Percentiles rank a stretch among this genome's conserved stretches.
phyloP scores from a whole-genome alignment of 148 eudicot species.

The Polygonum maritimum region DNA sequence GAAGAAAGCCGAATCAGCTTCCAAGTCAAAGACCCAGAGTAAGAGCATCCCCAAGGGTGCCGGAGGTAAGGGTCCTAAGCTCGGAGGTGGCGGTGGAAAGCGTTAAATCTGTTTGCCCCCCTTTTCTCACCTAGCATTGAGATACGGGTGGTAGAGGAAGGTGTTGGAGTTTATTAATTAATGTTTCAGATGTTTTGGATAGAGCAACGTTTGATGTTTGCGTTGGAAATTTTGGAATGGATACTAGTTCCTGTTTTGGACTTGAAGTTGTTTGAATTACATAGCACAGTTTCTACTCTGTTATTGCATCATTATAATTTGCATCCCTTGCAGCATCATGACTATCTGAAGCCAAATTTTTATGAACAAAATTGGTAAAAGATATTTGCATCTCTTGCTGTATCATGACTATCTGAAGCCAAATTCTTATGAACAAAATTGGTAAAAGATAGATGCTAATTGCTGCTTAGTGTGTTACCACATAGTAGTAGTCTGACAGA shows the following conservation, averaged over 20 bases:
- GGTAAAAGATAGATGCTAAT: too few relatives aligned
- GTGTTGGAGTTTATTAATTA: background rate
- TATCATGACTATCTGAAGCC: too few relatives aligned
- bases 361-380: too few relatives aligned
- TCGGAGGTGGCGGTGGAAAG: conserved; percentile 19
- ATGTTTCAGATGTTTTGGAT: background rate
- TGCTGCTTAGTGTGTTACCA: too few relatives aligned
- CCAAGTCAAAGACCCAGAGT: conserved; percentile 28
- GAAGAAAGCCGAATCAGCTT: conserved; percentile 41
- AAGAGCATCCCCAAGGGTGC: conserved; percentile 35
- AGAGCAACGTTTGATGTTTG: background rate
- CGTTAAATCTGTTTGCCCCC: background rate
- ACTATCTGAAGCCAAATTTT: too few relatives aligned
- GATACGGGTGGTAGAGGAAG: background rate
- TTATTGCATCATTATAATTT: background rate
- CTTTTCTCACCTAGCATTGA: background rate
- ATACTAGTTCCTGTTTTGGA: background rate
- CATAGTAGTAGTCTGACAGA: too few relatives aligned
- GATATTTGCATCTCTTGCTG: too few relatives aligned
- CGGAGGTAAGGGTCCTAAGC: conserved; percentile 11
- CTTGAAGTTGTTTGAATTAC: background rate
- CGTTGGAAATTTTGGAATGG: background rate
- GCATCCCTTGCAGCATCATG: too few relatives aligned
- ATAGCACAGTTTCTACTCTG: background rate
- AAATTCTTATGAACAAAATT: too few relatives aligned